Evolutionary conservation across 2,329 filamentous ascomycete genomes (phyloP).

Genomic region (Beauveria varroae): DNA sequence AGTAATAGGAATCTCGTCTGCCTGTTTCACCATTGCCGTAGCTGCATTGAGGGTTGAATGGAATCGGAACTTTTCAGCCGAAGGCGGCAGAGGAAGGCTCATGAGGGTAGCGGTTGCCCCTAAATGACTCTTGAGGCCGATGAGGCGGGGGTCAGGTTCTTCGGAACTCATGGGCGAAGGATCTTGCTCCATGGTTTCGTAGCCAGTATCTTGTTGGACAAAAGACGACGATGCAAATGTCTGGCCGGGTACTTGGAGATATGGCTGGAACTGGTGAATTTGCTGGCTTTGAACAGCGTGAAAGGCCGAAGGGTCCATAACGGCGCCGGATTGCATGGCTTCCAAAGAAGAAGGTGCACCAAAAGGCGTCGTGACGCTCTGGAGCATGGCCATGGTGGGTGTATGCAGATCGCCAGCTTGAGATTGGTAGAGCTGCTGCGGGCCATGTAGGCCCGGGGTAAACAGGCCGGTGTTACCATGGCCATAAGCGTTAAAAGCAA

Average conservation of each 20-base stretch:
- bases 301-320: constrained; percentile 62
- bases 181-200: constrained; percentile 72
- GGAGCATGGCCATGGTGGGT: constrained; percentile 63
- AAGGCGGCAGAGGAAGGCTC: constrained; percentile 39
- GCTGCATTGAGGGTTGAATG: constrained; percentile 86
- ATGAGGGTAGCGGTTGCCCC: constrained; percentile 50
- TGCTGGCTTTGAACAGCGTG: constrained; percentile 54
- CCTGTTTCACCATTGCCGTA: constrained; percentile 89
- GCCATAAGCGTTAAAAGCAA: constrained; percentile 70
- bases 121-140: constrained; percentile 41
- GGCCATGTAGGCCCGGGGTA: constrained; percentile 72
- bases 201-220: constrained; percentile 70
- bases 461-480: constrained; percentile 80
- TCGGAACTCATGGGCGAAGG: constrained; percentile 58
- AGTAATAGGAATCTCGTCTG: constrained; percentile 90
- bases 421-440: constrained; percentile 71
- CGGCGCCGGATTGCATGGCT: constrained; percentile 50
- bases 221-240: constrained; percentile 74
- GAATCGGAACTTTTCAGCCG: constrained; percentile 74
- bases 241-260: constrained; percentile 49
- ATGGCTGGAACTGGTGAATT: constrained; percentile 63
- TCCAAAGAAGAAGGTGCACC: constrained; percentile 67
- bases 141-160: constrained; percentile 34
- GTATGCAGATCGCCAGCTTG: constrained; percentile 85
- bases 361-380: constrained; percentile 74